Evolutionary conservation across 192 early-diverging fungal species (phyloP).

Genomic region (Linderina pennispora): DNA sequence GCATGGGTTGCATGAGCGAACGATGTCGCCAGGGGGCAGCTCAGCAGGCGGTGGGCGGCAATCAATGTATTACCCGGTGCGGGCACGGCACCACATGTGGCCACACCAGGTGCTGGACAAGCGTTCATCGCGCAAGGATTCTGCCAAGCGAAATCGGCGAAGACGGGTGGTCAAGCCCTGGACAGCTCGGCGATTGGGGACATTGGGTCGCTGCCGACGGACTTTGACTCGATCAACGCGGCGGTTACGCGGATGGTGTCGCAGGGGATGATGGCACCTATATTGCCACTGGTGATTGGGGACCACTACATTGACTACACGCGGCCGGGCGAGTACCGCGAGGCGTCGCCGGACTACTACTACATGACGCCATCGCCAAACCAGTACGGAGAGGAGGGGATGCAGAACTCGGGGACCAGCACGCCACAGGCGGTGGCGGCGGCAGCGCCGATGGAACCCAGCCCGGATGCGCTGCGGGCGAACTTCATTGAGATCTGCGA

Average conservation of each 20-base stretch:
- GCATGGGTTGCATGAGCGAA: too few relatives aligned
- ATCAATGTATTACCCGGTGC: conserved; percentile 24
- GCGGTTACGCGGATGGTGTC: conserved; percentile 28
- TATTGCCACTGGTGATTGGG: too few relatives aligned
- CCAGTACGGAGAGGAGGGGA: neutral
- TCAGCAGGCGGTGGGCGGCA: conserved; percentile 2
- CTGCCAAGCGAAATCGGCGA: conserved; percentile 6
- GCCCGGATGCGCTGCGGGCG: conserved; percentile 54
- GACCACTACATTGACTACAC: too few relatives aligned
- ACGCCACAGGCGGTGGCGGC: conserved; percentile 12
- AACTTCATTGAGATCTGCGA: conserved; percentile 59
- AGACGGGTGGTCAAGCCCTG: conserved; percentile 16
- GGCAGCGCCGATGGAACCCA: conserved; percentile 22
- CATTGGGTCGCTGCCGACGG: conserved; percentile 18
- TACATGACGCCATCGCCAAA: too few relatives aligned
- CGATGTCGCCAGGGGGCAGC: conserved; percentile 7
- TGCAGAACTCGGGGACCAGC: neutral
- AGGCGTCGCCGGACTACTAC: neutral
- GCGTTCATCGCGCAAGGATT: conserved; percentile 6
- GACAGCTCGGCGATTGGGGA: too few relatives aligned
- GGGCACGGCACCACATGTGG: conserved; percentile 27
- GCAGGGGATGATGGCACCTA: neutral
- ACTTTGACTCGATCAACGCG: conserved; percentile 40
- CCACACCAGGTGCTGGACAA: conserved; percentile 29
- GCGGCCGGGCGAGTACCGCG: neutral